These are phyloP conservation scores for Elaeis oleifera DNA, from an alignment of 202 grass and related monocot genomes.

Conservation along the genomic window DNA sequence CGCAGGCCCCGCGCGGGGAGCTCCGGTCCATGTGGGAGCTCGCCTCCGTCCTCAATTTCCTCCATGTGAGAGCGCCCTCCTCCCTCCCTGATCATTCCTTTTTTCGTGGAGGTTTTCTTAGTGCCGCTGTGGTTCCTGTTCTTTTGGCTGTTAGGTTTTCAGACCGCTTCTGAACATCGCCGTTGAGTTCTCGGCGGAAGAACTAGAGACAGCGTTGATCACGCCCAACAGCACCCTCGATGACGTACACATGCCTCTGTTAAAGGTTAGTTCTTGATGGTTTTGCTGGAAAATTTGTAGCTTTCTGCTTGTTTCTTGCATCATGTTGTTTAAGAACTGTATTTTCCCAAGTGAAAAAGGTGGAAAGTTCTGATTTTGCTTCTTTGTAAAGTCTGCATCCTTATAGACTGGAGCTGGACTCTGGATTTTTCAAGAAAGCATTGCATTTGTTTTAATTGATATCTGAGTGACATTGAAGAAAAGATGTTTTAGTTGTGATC, in stretches of 20 bases:
- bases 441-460: too few relatives aligned
- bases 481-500: too few relatives aligned
- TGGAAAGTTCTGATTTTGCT: too few relatives aligned
- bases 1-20: slow-evolving; percentile 49
- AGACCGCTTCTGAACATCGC: slow-evolving; percentile 65
- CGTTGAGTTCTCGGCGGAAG: slow-evolving; percentile 80
- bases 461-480: too few relatives aligned
- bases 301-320: slow-evolving; percentile 5
- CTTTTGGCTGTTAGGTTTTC: slow-evolving; percentile 48
- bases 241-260: slow-evolving; percentile 70
- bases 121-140: too few relatives aligned
- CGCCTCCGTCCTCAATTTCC: slow-evolving; percentile 81
- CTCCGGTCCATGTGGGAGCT: slow-evolving; percentile 94
- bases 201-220: slow-evolving; percentile 78
- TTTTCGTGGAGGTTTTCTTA: too few relatives aligned
- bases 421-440: too few relatives aligned
- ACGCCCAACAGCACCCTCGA: slow-evolving; percentile 50
- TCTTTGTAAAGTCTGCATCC: too few relatives aligned
- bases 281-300: slow-evolving; percentile 2
- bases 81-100: too few relatives aligned
- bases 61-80: slow-evolving; percentile 49
- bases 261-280: slow-evolving; percentile 43
- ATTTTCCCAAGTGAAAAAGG: background rate
- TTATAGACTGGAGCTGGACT: too few relatives aligned
- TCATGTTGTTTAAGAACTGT: background rate